Percentiles rank a stretch among this genome's conserved stretches.
phyloP scores from a whole-genome alignment of 2,329 filamentous ascomycete species.

The Endocalyx cinctus region DNA sequence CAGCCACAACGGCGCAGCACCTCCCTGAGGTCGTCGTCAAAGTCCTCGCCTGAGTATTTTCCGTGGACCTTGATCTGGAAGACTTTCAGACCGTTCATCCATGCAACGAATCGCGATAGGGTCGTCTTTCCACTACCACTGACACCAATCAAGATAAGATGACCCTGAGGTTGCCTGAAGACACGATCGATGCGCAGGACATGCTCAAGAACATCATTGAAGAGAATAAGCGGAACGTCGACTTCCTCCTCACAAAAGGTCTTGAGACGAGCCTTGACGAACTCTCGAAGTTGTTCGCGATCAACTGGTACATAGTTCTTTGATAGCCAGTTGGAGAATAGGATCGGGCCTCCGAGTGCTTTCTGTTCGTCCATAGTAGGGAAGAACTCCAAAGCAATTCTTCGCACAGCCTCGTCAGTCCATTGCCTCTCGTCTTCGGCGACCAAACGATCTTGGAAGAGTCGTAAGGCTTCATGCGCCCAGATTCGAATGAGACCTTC shows the following conservation, averaged over 20 bases:
- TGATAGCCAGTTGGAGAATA: slow-evolving; percentile 99
- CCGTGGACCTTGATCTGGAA: slow-evolving; percentile 99
- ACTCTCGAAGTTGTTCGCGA: slow-evolving; percentile 89
- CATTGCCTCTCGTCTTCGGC: slow-evolving; percentile 90
- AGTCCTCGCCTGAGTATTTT: slow-evolving; percentile 96
- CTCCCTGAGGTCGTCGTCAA: slow-evolving; percentile 93
- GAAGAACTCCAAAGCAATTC: slow-evolving; percentile 87
- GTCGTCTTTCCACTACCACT: slow-evolving; percentile 99
- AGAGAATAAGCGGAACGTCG: slow-evolving; percentile 96
- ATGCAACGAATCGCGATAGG: slow-evolving; percentile 93
- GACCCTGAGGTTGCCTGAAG: slow-evolving; percentile 95
- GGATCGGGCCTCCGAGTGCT: slow-evolving; percentile 84
- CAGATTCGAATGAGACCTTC: slow-evolving; percentile 95
- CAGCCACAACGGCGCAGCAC: slow-evolving; percentile 91
- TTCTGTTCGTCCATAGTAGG: slow-evolving; percentile 89
- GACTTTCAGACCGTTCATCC: slow-evolving; percentile 99
- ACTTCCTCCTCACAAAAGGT: slow-evolving; percentile 99
- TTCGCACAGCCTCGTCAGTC: slow-evolving; percentile 83
- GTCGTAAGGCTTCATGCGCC: slow-evolving; percentile 91
- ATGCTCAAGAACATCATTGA: slow-evolving; percentile 98
- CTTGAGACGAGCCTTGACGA: slow-evolving; percentile 92
- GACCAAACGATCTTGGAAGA: slow-evolving; percentile 97
- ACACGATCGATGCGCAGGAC: slow-evolving; percentile 97
- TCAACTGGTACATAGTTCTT: slow-evolving; percentile 98
- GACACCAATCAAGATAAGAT: slow-evolving; percentile 96